A percentile compares a stretch with the other conserved stretches of the same genome.
Conservation (phyloP, 129 eudicot genomes). For the Centella asiatica region DNA sequence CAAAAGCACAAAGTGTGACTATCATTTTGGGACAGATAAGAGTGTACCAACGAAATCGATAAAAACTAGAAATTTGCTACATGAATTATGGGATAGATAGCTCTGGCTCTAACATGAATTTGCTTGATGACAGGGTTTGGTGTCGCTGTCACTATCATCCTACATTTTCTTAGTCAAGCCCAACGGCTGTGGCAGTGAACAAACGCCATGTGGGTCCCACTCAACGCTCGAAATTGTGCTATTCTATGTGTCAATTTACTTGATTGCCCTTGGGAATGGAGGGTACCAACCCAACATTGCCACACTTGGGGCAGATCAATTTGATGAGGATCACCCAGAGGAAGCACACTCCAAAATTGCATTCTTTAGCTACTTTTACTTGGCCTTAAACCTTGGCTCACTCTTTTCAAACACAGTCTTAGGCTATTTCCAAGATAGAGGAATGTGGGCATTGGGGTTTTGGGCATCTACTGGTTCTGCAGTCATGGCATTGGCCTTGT, state of each 20-base stretch:
- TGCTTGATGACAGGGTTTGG: constrained; percentile 48
- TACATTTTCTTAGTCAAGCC: constrained; percentile 71
- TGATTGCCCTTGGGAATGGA: constrained; percentile 78
- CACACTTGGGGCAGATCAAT: constrained; percentile 88
- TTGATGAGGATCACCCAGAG: constrained; percentile 62
- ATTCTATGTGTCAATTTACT: constrained; percentile 67
- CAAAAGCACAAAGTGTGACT: not conserved
- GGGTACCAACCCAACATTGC: constrained; percentile 94
- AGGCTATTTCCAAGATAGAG: constrained; percentile 70
- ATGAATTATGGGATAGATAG: no score
- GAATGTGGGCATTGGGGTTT: constrained; percentile 70
- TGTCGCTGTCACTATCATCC: constrained; percentile 52
- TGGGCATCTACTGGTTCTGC: constrained; percentile 83
- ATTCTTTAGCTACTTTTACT: constrained; percentile 82
- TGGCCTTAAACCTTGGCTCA: constrained; percentile 87
- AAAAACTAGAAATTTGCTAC: no score
- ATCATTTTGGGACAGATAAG: not conserved
- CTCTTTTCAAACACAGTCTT: constrained; percentile 75
- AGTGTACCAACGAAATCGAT: no score
- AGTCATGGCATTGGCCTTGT: constrained; percentile 44
- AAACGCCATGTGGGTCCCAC: constrained; percentile 48
- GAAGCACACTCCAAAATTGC: constrained; percentile 69
- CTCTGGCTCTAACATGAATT: not conserved
- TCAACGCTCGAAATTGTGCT: constrained; percentile 30
- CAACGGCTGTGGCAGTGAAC: constrained; percentile 51